phyloP scores from a whole-genome alignment of 345 rosid species.

The Rubroshorea leprosula region DNA sequence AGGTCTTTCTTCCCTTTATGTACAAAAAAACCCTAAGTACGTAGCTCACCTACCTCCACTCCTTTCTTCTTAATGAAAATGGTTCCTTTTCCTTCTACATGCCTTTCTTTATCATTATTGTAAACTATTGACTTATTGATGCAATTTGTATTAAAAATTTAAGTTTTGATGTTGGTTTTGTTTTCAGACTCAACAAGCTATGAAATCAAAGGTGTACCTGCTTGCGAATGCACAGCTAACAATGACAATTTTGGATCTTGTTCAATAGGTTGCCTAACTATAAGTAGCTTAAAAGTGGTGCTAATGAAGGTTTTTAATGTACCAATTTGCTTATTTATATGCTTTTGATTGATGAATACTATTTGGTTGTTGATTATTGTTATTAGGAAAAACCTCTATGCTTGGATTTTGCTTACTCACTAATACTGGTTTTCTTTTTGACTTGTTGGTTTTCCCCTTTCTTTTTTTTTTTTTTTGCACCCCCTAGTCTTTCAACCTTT shows the following conservation, averaged over 20 bases:
- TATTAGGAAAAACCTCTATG: too few relatives aligned
- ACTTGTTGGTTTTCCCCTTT: conserved; percentile 10
- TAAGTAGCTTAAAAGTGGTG: conserved; percentile 98
- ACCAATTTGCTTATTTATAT: neutral
- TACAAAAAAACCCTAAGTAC: too few relatives aligned
- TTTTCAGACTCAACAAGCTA: conserved; percentile 57
- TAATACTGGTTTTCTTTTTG: neutral
- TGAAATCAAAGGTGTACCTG: conserved; percentile 86
- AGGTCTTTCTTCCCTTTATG: too few relatives aligned
- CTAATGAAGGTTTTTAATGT: conserved; percentile 63
- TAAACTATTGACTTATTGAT: too few relatives aligned
- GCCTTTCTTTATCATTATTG: too few relatives aligned
- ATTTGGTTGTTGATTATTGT: neutral
- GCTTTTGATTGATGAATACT: neutral
- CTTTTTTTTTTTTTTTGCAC: too few relatives aligned
- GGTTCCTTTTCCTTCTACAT: too few relatives aligned
- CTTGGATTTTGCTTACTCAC: neutral
- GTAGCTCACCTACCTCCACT: too few relatives aligned
- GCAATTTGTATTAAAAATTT: too few relatives aligned
- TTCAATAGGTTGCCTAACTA: conserved; percentile 92
- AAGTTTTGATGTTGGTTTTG: too few relatives aligned
- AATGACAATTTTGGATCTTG: conserved; percentile 77
- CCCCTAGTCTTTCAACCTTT: neutral
- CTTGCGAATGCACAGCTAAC: conserved; percentile 72
- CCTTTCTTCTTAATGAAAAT: too few relatives aligned